Base-by-base conservation (phyloP, 495 filamentous ascomycete species). In the Oidiodendron maius region DNA sequence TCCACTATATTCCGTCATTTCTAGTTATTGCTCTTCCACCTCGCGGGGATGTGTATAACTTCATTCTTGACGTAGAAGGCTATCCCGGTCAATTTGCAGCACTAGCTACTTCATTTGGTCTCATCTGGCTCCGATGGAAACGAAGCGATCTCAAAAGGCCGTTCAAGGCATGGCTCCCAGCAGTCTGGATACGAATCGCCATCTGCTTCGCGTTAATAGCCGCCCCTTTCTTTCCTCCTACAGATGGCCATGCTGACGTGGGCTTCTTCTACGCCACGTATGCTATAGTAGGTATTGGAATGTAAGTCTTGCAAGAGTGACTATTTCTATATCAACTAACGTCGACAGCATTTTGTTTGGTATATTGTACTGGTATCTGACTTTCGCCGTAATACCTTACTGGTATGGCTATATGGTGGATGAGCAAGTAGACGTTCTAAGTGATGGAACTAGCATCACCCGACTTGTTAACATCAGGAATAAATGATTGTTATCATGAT, bases 51-150 rank as follows among this genome's bases (percentile, higher is more conserved):
- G 78, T 83, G 4, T 89, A 86, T 59, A 81, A 78, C 40, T 87
- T 89, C 52, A 87, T 89, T 48, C 67, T 86, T 9, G 80, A 86
- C 30, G 80, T 87, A 2, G 82, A 86, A 55, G 82, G 77, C 3
- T 89, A 89, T 54, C 80, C 84, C 0, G 77, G 68, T 0, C 77
- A 83, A 44, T 66, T 86, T 45, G 77, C 79, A 37, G 71, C 70
- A 0, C 60, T 89, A 5, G 81, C 82, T 0, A 64, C 74, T 0
- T 75, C 77, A 0, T 49, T 81, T 20, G 84, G 85, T 0, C 59
- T 87, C 2, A 54, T 89, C 6, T 69, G 78, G 58, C 69, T 89
- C 4, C 76, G 85, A 9, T 73, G 69, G 49, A 72, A 74, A 46
- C 69, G 81, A 44, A 80, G 79, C 10, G 69, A 84, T 46, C 63